Base-by-base conservation (phyloP, 2,329 filamentous ascomycete genomes). In the Venturia oleaginea region DNA sequence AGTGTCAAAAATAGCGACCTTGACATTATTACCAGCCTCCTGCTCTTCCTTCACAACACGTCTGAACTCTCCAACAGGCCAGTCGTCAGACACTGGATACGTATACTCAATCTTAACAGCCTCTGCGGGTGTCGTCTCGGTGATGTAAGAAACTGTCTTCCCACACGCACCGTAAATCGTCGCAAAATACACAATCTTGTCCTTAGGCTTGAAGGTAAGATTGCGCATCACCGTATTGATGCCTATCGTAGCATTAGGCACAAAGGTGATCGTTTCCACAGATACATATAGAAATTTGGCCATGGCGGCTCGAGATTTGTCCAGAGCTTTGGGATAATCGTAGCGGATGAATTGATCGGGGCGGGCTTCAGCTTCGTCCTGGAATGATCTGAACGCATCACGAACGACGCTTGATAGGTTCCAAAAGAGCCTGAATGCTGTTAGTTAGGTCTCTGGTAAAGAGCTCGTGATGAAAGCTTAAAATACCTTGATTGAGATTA, bases 191-290 rank as follows among this genome's bases (percentile, higher is more conserved):
- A 96, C 70, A 67, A 95, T 89, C 67, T 88, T 86, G 72, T 97
- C 92, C 66, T 88, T 87, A 0, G 79, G 73, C 43, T 84, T 74
- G 81, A 87, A 96, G 1, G 73, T 71, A 2, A 97, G 75, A 72
- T 89, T 92, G 51, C 88, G 85, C n/a, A 96, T 81, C 5, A 96
- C 84, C 0, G 86, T 90, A 76, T 94, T 93, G 59, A 92, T 76
- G 30, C 85, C 90, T 0, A 84, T 87, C 0, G 91, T 95, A 15
- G 92, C 91, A 73, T 97, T 97, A 65, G 84, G 79, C 0, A 96
- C 86, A 68, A 95, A 87, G 0, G 96, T 91, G 46, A 90, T 78
- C 11, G 86, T 85, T 11, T 87, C 80, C 0, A 79, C 71, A 0
- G 87, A 85, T 0, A 84, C 87, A 66, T 89, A 84, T 66, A 97